These are phyloP conservation scores for Plasmopara viticola DNA, from an alignment of 352 stramenopile genomes.

Conservation along the genomic window DNA sequence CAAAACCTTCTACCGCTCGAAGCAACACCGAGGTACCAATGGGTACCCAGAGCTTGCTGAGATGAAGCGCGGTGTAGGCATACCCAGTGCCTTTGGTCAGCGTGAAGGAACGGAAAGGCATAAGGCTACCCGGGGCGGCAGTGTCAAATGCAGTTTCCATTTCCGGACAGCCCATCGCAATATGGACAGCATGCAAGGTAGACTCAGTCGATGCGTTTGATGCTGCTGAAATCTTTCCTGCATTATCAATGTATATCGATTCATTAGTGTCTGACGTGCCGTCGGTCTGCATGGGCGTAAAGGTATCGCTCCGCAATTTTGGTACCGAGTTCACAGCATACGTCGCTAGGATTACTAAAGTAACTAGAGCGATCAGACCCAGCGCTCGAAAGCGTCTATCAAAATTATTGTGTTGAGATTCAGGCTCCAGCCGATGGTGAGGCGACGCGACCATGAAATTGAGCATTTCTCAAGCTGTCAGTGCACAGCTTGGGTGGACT, in stretches of 20 bases:
- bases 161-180: slow-evolving; percentile 42
- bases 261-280: slow-evolving; percentile 4
- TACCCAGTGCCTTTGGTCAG: slow-evolving; percentile 47
- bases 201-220: not conserved
- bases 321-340: slow-evolving; percentile 1
- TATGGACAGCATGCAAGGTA: slow-evolving; percentile 11
- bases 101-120: slow-evolving; percentile 36
- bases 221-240: slow-evolving; percentile 8
- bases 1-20: slow-evolving; percentile 36
- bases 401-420: not conserved
- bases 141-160: slow-evolving; percentile 36
- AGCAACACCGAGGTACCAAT: slow-evolving; percentile 33
- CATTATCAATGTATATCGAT: slow-evolving; percentile 3
- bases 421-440: slow-evolving; percentile 21
- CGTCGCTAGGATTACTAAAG: slow-evolving; percentile 15
- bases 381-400: slow-evolving; percentile 12
- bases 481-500: too few relatives aligned
- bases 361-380: slow-evolving; percentile 15
- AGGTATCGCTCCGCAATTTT: slow-evolving; percentile 7
- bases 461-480: slow-evolving; percentile 10
- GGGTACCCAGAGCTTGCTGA: slow-evolving; percentile 40
- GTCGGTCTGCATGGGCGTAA: slow-evolving; percentile 8
- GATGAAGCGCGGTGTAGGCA: slow-evolving; percentile 40
- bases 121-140: slow-evolving; percentile 19
- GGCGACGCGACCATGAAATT: slow-evolving; percentile 9